phyloP scores from a whole-genome alignment of 805 yeast genomes.

The Lipomyces chichibuensis region DNA sequence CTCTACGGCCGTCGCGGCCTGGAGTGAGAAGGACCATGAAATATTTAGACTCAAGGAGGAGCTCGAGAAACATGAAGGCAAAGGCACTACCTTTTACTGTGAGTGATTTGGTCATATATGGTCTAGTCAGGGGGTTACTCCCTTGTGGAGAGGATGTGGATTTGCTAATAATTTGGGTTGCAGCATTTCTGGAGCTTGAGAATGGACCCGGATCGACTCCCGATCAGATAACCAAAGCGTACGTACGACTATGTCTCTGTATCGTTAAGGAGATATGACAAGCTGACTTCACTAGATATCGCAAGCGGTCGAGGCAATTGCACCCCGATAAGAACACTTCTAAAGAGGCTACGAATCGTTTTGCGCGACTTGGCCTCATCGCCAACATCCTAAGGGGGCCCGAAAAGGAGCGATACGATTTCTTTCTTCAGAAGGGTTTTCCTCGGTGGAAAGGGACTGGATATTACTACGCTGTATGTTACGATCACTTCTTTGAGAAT shows the following conservation, averaged over 20 bases:
- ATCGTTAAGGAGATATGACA: conserved; percentile 5
- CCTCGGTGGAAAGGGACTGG: conserved; percentile 78
- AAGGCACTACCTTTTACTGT: conserved; percentile 64
- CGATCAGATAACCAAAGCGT: conserved; percentile 44
- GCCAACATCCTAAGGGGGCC: conserved; percentile 70
- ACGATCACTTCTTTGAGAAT: not conserved
- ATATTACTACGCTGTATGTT: conserved; percentile 52
- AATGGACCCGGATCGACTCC: conserved; percentile 48
- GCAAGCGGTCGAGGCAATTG: conserved; percentile 66
- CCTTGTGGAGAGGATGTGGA: not conserved
- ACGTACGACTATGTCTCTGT: conserved; percentile 20
- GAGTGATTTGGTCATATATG: conserved; percentile 47
- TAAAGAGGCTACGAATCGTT: conserved; percentile 65
- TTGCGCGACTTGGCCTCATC: conserved; percentile 74
- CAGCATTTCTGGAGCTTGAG: conserved; percentile 49
- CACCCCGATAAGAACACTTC: conserved; percentile 83
- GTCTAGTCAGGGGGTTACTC: not conserved
- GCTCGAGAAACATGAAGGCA: conserved; percentile 64
- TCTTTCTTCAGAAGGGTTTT: conserved; percentile 78
- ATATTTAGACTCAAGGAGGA: conserved; percentile 73
- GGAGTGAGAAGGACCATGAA: conserved; percentile 75
- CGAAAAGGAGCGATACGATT: conserved; percentile 75
- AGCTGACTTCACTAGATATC: conserved; percentile 49
- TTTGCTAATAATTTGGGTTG: not conserved
- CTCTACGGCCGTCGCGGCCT: conserved; percentile 39